phyloP scores from a whole-genome alignment of 2,329 filamentous ascomycete genomes.

The Colletotrichum chlorophyti region DNA sequence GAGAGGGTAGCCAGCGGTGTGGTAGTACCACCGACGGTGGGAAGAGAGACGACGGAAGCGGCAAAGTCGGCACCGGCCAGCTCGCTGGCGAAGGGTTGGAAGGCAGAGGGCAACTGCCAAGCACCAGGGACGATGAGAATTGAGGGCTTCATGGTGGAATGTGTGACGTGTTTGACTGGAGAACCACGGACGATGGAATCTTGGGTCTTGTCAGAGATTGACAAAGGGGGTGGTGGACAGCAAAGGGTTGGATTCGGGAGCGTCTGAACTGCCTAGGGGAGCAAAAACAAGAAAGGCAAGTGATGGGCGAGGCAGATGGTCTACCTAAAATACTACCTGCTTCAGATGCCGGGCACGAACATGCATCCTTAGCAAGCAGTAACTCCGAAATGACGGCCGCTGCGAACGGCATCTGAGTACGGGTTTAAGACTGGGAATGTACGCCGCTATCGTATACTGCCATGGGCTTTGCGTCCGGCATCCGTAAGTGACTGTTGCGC shows the following conservation, averaged over 20 bases:
- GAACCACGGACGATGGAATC: not conserved
- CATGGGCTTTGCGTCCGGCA: not conserved
- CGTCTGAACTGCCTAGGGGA: not conserved
- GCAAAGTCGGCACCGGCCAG: slow-evolving; percentile 29
- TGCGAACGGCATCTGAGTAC: not conserved
- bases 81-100: slow-evolving; percentile 27
- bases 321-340: slow-evolving; percentile 17
- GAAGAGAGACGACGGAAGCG: slow-evolving; percentile 38
- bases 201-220: slow-evolving; percentile 18
- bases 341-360: slow-evolving; percentile 1
- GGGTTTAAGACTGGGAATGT: not conserved
- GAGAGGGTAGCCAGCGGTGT: slow-evolving; percentile 32
- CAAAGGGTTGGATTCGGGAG: not conserved
- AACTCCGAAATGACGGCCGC: slow-evolving; percentile 13
- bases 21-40: slow-evolving; percentile 40
- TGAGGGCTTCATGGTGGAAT: slow-evolving; percentile 29
- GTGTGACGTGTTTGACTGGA: not conserved
- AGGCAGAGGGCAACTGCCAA: slow-evolving; percentile 43
- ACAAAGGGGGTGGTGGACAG: not conserved
- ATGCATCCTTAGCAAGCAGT: slow-evolving; percentile 6
- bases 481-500: not conserved
- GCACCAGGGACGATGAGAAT: slow-evolving; percentile 48
- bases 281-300: not conserved
- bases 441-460: slow-evolving; percentile 1
- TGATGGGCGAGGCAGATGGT: slow-evolving; percentile 7